phyloP scores from a whole-genome alignment of 2,329 filamentous ascomycete species.

The Davidsoniella australis region DNA sequence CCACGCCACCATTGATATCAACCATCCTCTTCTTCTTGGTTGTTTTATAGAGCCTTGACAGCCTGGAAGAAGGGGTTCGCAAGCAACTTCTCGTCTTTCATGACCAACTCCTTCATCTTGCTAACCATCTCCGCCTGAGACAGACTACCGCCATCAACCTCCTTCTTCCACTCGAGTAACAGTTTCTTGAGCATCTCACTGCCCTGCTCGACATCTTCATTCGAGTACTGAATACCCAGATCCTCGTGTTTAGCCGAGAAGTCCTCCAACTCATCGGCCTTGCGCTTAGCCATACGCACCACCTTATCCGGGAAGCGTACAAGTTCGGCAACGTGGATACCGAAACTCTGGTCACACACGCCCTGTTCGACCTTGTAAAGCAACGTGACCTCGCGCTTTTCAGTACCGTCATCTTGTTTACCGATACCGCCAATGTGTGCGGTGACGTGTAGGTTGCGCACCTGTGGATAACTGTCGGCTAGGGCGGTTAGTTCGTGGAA shows the following conservation, averaged over 20 bases:
- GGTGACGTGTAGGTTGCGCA: conserved; percentile 86
- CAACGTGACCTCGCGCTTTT: conserved; percentile 74
- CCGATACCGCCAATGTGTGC: conserved; percentile 59
- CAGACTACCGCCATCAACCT: conserved; percentile 40
- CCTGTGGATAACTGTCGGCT: conserved; percentile 69
- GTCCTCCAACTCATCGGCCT: conserved; percentile 94
- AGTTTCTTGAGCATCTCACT: conserved; percentile 71
- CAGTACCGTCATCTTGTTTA: conserved; percentile 16
- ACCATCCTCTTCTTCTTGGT: background rate
- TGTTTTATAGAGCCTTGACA: conserved; percentile 33
- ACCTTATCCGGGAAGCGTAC: conserved; percentile 95
- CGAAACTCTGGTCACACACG: conserved; percentile 93
- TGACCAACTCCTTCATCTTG: conserved; percentile 64
- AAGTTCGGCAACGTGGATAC: conserved; percentile 93
- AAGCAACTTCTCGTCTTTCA: conserved; percentile 46
- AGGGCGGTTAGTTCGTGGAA: conserved; percentile 95
- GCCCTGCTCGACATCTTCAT: conserved; percentile 78
- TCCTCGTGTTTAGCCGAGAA: conserved; percentile 67
- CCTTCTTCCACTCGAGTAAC: conserved; percentile 69
- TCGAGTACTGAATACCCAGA: conserved; percentile 45
- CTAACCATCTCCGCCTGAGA: conserved; percentile 60
- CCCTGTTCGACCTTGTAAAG: conserved; percentile 94
- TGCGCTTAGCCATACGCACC: conserved; percentile 96
- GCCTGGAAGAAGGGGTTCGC: conserved; percentile 56
- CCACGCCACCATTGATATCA: background rate